These are phyloP conservation scores for Neurospora sp. DNA, from an alignment of 495 filamentous ascomycete genomes.

Conservation along the genomic window DNA sequence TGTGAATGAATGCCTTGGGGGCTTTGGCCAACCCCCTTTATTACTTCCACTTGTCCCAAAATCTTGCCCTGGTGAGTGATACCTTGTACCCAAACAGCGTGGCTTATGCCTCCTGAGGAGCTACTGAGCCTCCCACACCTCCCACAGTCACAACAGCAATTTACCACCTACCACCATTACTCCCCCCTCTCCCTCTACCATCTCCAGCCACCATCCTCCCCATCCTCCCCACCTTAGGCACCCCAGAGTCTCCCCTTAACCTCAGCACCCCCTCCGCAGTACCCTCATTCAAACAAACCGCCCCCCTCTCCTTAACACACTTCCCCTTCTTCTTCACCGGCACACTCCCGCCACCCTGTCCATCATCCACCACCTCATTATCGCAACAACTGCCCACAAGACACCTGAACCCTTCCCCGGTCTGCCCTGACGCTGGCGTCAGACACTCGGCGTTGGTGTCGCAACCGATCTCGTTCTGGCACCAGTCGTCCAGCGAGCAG, in stretches of 20 bases:
- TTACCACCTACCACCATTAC: background rate
- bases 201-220: background rate
- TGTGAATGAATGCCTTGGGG: background rate
- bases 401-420: constrained; percentile 1
- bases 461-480: background rate
- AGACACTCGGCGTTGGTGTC: background rate
- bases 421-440: background rate
- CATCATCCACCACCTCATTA: background rate
- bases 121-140: background rate
- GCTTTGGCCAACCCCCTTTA: background rate
- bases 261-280: background rate
- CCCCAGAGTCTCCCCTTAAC: background rate
- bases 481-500: background rate
- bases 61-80: background rate
- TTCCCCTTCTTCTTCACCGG: background rate
- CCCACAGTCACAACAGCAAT: background rate
- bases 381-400: constrained; percentile 7
- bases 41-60: background rate
- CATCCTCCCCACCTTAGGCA: background rate
- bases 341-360: background rate
- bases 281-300: background rate
- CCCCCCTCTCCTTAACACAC: background rate
- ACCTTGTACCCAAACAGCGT: background rate
- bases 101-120: background rate
- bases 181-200: background rate